These are phyloP conservation scores for Saturnispora halmiae DNA, from an alignment of 805 yeast species.

Conservation along the genomic window DNA sequence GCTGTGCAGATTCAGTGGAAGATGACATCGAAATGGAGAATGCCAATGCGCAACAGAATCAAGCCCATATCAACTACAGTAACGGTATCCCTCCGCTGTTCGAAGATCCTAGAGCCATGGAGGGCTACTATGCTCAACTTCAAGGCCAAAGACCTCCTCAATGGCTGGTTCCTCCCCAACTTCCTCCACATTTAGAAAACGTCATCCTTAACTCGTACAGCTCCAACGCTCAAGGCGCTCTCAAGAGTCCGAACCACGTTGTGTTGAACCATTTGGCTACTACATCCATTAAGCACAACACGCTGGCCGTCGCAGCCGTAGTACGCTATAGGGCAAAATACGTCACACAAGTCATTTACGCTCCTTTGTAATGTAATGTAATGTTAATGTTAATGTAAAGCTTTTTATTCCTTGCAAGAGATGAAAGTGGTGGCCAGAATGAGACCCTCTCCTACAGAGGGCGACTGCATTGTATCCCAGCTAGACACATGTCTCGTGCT, in stretches of 20 bases:
- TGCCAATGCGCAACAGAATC: too few species aligned
- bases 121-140: conserved; percentile 68
- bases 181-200: conserved; percentile 93
- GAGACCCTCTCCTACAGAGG: neutral
- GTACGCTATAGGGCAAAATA: conserved; percentile 83
- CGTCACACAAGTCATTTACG: conserved; percentile 85
- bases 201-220: conserved; percentile 77
- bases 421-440: conserved; percentile 4
- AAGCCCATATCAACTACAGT: neutral
- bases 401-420: too few species aligned
- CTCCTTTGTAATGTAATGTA: conserved; percentile 72
- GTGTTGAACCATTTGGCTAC: conserved; percentile 93
- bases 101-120: conserved; percentile 81
- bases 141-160: conserved; percentile 35
- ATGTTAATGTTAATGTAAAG: too few species aligned
- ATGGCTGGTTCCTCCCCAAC: conserved; percentile 82
- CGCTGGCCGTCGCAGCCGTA: conserved; percentile 86
- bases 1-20: conserved; percentile 17
- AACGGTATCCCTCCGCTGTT: conserved; percentile 69
- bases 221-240: conserved; percentile 61
- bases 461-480: conserved; percentile 7
- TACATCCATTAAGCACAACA: conserved; percentile 86
- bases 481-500: conserved; percentile 9
- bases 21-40: conserved; percentile 29
- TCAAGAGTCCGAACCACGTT: conserved; percentile 92